Conservation (phyloP, 2,329 filamentous ascomycete genomes). For the Ceratocystis smalleyi region DNA sequence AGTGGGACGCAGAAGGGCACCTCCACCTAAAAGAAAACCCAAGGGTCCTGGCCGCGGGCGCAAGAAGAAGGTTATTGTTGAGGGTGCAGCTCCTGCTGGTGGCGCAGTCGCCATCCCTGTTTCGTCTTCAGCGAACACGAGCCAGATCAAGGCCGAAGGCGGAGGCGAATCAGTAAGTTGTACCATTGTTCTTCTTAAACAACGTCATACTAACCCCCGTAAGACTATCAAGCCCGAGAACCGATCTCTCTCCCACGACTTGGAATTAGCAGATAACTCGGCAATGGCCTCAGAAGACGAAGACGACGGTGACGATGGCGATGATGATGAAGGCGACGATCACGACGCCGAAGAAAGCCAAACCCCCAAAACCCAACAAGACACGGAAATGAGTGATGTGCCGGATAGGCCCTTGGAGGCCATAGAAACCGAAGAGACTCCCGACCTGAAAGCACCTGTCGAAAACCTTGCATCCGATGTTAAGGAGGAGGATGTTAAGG, state of each 20-base stretch:
- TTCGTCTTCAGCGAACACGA: slow-evolving; percentile 20
- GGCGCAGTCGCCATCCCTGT: slow-evolving; percentile 21
- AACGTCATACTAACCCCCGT: not conserved
- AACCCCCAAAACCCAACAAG: slow-evolving; percentile 8
- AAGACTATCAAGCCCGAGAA: slow-evolving; percentile 2
- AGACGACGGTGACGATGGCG: slow-evolving; percentile 33
- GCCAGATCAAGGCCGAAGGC: slow-evolving; percentile 8
- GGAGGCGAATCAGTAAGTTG: not conserved
- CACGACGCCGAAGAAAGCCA: slow-evolving; percentile 30
- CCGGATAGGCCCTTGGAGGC: slow-evolving; percentile 25
- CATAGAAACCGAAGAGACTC: slow-evolving; percentile 6
- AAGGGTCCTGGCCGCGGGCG: slow-evolving; percentile 55
- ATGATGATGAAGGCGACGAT: slow-evolving; percentile 33
- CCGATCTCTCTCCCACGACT: slow-evolving; percentile 30
- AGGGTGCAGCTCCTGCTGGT: slow-evolving; percentile 23
- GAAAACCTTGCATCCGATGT: slow-evolving; percentile 1
- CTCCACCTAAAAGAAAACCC: slow-evolving; percentile 64
- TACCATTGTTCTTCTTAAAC: not conserved
- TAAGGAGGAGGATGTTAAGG: not conserved
- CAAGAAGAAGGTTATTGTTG: slow-evolving; percentile 54
- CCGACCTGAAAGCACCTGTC: not conserved
- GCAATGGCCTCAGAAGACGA: slow-evolving; percentile 32
- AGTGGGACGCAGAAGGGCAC: slow-evolving; percentile 45
- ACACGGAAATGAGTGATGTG: slow-evolving; percentile 21
- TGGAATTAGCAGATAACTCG: slow-evolving; percentile 37